Conservation (phyloP, 129 eudicot genomes). For the Helianthus tuberosus region DNA sequence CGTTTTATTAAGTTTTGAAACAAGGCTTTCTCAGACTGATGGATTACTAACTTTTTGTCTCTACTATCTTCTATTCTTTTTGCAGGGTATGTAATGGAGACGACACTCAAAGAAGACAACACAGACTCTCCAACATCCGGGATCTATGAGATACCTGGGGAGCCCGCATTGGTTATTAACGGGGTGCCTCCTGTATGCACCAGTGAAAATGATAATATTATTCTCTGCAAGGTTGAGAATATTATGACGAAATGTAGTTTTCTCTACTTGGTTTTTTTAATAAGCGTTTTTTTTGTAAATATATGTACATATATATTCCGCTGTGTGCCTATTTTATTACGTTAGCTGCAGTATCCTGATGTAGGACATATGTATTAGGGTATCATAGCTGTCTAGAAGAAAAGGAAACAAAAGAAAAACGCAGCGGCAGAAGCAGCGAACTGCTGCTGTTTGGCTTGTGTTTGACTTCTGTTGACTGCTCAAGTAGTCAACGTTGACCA, state of each 20-base stretch:
- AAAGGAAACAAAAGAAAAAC: no score
- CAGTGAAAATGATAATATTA: constrained; percentile 25
- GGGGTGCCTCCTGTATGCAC: constrained; percentile 63
- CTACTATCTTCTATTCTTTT: background rate
- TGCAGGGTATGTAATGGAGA: constrained; percentile 41
- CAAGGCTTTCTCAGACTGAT: constrained; percentile 4
- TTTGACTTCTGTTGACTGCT: no score
- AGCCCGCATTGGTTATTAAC: constrained; percentile 64
- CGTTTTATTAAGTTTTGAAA: background rate
- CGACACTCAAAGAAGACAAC: constrained; percentile 33
- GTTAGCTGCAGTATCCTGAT: background rate
- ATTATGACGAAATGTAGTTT: no score
- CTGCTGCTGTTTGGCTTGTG: no score
- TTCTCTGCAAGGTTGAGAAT: constrained; percentile 19
- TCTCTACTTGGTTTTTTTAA: no score
- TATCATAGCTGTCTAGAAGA: no score
- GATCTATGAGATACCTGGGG: constrained; percentile 66
- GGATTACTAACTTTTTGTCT: background rate
- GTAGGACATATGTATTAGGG: no score
- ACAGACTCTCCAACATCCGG: constrained; percentile 37
- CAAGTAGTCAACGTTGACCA: no score
- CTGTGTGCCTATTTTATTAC: background rate
- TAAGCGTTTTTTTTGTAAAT: background rate
- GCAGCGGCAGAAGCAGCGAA: no score
- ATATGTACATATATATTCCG: background rate